Conservation (phyloP, 1,284 basidiomycete genomes). For the Leccinum cinnamomeum region DNA sequence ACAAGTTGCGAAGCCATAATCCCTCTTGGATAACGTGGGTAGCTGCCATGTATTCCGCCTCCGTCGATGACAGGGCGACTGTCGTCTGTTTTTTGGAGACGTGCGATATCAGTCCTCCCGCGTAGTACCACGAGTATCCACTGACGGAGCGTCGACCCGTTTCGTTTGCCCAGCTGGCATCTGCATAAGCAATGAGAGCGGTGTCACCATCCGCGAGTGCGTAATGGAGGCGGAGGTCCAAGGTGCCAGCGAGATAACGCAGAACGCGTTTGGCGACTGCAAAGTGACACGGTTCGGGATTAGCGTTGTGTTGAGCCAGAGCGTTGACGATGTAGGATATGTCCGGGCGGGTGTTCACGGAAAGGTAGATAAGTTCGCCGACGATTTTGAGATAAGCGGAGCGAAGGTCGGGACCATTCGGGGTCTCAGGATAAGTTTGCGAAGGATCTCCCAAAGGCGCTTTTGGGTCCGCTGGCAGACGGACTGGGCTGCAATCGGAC, state of each 20-base stretch:
- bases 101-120: too few species aligned
- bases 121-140: too few species aligned
- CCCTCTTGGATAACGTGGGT: too few species aligned
- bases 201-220: neutral
- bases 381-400: slow-evolving; percentile 1
- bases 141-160: too few species aligned
- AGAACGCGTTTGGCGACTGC: neutral
- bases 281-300: neutral
- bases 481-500: too few species aligned
- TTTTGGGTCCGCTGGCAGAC: too few species aligned
- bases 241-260: neutral
- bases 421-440: neutral
- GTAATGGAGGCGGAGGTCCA: neutral
- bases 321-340: neutral
- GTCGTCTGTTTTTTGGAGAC: too few species aligned
- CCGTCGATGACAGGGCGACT: too few species aligned
- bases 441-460: neutral
- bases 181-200: neutral
- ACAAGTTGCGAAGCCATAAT: too few species aligned
- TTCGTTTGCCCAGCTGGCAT: too few species aligned
- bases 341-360: neutral
- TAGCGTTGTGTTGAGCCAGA: neutral
- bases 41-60: too few species aligned
- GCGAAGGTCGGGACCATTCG: neutral
- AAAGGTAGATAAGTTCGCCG: neutral